phyloP scores from a whole-genome alignment of 345 rosid species.

The Hibiscus trionum region DNA sequence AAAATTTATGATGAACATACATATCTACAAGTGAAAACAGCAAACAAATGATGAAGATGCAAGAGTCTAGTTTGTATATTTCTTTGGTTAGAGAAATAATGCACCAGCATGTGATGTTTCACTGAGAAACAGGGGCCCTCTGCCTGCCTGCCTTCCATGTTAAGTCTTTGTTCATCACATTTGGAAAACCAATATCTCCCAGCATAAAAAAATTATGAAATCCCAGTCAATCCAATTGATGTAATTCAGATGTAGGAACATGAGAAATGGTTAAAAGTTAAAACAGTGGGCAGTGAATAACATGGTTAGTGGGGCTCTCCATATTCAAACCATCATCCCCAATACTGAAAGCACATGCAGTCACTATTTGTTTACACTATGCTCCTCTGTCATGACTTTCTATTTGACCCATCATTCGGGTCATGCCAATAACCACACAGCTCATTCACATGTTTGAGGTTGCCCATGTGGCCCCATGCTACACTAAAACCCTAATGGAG shows the following conservation, averaged over 20 bases:
- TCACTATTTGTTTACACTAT: slow-evolving; percentile 28
- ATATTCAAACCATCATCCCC: slow-evolving; percentile 17
- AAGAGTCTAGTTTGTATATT: not conserved
- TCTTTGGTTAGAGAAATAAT: not conserved
- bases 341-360: slow-evolving; percentile 32
- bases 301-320: slow-evolving; percentile 24
- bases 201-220: not conserved
- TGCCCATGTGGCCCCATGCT: slow-evolving; percentile 28
- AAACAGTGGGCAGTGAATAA: slow-evolving; percentile 10
- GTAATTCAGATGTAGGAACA: not conserved
- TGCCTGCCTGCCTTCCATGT: not conserved
- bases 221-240: not conserved
- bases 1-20: not conserved
- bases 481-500: slow-evolving; percentile 3
- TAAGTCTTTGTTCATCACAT: slow-evolving; percentile 1
- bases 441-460: slow-evolving; percentile 50
- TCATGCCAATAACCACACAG: slow-evolving; percentile 13
- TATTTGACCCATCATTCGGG: slow-evolving; percentile 31
- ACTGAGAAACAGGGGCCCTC: slow-evolving; percentile 4
- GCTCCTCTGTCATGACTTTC: slow-evolving; percentile 34
- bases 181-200: not conserved
- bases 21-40: not conserved
- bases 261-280: slow-evolving; percentile 8
- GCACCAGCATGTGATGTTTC: not conserved
- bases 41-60: not conserved